Conservation (phyloP, 306 rosid species). For the Nissolia schottii region DNA sequence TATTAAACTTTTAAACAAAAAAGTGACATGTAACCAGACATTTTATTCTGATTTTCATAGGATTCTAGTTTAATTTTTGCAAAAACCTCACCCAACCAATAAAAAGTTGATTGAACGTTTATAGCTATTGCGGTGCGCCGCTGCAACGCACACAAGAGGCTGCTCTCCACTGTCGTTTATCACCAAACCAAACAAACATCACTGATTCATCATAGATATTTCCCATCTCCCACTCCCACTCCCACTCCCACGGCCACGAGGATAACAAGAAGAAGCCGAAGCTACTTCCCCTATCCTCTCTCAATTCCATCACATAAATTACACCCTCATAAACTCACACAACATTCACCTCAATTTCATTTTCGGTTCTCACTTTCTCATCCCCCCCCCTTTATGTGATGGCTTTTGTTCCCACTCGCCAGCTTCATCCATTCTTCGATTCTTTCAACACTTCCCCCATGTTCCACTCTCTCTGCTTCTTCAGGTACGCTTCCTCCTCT, state of each 20-base stretch:
- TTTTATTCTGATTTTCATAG: too few relatives aligned
- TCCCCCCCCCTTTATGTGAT: conserved; percentile 21
- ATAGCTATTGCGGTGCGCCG: too few relatives aligned
- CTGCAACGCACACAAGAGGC: too few relatives aligned
- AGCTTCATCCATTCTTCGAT: conserved; percentile 65
- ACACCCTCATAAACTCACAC: too few relatives aligned
- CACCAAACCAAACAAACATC: background rate
- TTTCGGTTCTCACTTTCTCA: background rate
- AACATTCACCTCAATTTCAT: background rate
- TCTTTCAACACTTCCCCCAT: conserved; percentile 56
- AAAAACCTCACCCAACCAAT: too few relatives aligned
- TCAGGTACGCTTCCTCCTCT: conserved; percentile 38
- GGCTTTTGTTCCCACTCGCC: conserved; percentile 72
- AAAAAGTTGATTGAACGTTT: too few relatives aligned
- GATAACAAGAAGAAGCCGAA: background rate
- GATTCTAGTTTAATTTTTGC: too few relatives aligned
- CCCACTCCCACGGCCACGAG: too few relatives aligned
- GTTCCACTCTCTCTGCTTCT: conserved; percentile 40
- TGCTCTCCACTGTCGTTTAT: too few relatives aligned
- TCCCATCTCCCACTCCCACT: background rate
- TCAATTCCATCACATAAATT: too few relatives aligned
- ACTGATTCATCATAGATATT: background rate
- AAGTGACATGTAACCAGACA: too few relatives aligned
- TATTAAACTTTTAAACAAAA: too few relatives aligned
- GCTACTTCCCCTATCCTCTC: background rate